Evolutionary conservation across 345 rosid species (phyloP), one percentile per base, ranked within the genome.

Genomic region (Melastoma malabathricum): DNA sequence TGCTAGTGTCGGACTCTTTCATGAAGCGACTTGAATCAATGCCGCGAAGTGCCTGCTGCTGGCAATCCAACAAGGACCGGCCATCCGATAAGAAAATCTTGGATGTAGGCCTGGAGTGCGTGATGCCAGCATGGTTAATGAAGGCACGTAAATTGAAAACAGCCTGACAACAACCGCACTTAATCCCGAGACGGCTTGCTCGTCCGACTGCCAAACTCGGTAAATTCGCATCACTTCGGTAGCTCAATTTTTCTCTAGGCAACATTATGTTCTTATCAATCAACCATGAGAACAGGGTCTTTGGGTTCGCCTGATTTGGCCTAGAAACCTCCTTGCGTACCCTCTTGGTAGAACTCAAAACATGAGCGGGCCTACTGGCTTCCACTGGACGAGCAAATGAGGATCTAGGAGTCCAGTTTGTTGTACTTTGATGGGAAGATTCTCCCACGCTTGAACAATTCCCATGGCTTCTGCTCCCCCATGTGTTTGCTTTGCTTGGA

Each of bases 51-150:
- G 50, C 47, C 34, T 61, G 54, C 43, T 39, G 22, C 54, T 61
- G 54, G 29, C 59, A 61, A 29, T 83, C 79, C 55, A 81, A 63
- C 56, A 90, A 72, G 72, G 96, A 81, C 65, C 84, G 78, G 39
- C 92, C 92, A 72, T 86, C 92, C 50, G 76, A 72, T 57, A 90
- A 58, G 65, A 73, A 77, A 50, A 86, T 81, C 52, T 62, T 52
- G 49, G 79, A 68, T 64, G 81, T 73, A 17, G 94, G 75, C 43
- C 63, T 72, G 56, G 59, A 7, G 57, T 50, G 51, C 43, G 50
- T 66, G 51, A 75, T 54, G 51, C 64, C 74, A 39, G 71, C 76
- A 70, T 89, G 95, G 68, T 51, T 68, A 59, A 57, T 69, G 63
- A 89, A 89, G 52, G 67, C 59, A 46, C 61, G 61, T 49, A 83